Percentiles rank a stretch among this genome's conserved stretches.
phyloP scores from a whole-genome alignment of 345 rosid genomes.

The Microthlaspi erraticum region DNA sequence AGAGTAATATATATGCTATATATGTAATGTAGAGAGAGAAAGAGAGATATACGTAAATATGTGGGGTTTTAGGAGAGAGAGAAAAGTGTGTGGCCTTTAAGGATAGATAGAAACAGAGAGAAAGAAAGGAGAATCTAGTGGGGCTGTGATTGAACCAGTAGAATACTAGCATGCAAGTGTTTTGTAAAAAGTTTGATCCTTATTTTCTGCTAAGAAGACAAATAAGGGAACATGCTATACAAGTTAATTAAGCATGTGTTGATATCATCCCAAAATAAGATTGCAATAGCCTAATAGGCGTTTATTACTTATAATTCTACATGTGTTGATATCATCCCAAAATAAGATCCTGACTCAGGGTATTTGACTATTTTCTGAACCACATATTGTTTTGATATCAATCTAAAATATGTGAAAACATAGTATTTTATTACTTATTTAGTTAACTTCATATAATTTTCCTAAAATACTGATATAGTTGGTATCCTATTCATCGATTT shows the following conservation, averaged over 20 bases:
- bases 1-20: too few relatives aligned
- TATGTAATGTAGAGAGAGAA: conserved; percentile 16
- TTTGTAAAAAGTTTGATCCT: conserved; percentile 27
- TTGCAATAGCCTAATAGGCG: background rate
- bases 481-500: background rate
- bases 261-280: conserved; percentile 22
- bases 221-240: conserved; percentile 8
- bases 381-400: background rate
- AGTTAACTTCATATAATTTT: background rate
- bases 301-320: too few relatives aligned
- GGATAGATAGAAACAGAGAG: background rate
- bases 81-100: background rate
- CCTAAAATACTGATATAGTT: background rate
- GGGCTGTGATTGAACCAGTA: conserved; percentile 38
- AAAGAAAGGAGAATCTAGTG: conserved; percentile 26
- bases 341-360: too few relatives aligned
- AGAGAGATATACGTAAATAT: conserved; percentile 25
- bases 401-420: background rate
- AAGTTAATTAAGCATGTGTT: conserved; percentile 23
- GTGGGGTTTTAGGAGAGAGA: conserved; percentile 23
- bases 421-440: background rate
- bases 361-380: background rate
- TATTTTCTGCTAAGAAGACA: conserved; percentile 12
- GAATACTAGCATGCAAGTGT: conserved; percentile 26
- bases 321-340: too few relatives aligned